phyloP scores from a whole-genome alignment of 768 basidiomycete species.

The Leccinum barrowsii region DNA sequence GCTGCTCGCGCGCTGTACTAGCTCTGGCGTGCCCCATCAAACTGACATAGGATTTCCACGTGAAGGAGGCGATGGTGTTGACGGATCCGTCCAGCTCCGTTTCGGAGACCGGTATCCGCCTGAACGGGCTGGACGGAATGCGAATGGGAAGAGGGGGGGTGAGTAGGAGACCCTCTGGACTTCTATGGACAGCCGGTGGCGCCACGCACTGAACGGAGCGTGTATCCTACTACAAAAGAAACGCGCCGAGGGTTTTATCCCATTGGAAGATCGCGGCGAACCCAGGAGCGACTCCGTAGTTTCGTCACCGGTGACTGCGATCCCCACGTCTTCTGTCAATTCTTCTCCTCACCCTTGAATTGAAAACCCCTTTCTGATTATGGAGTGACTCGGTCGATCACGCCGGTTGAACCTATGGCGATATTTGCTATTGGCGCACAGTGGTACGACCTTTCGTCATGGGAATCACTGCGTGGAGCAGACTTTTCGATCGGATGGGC shows the following conservation, averaged over 20 bases:
- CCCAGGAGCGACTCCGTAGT: not conserved
- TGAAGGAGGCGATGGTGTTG: not conserved
- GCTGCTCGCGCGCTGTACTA: not conserved
- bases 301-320: not conserved
- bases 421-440: constrained; percentile 11
- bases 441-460: not conserved
- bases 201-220: not conserved
- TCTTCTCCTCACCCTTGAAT: not conserved
- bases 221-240: not conserved
- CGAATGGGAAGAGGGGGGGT: not conserved
- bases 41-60: not conserved
- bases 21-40: not conserved
- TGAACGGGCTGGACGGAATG: not conserved
- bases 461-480: not conserved
- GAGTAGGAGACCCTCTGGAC: not conserved
- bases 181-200: not conserved
- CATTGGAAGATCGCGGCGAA: constrained; percentile 3
- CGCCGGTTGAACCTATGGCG: not conserved
- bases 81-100: constrained; percentile 11
- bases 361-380: constrained; percentile 2
- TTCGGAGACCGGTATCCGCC: constrained; percentile 8
- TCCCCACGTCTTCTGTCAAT: not conserved
- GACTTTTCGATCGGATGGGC: not conserved
- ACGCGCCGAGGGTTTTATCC: constrained; percentile 9
- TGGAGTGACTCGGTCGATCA: not conserved